Evolutionary conservation across 768 basidiomycete genomes (phyloP), one percentile per base, ranked within the genome.

Genomic region (Panus rudis): DNA sequence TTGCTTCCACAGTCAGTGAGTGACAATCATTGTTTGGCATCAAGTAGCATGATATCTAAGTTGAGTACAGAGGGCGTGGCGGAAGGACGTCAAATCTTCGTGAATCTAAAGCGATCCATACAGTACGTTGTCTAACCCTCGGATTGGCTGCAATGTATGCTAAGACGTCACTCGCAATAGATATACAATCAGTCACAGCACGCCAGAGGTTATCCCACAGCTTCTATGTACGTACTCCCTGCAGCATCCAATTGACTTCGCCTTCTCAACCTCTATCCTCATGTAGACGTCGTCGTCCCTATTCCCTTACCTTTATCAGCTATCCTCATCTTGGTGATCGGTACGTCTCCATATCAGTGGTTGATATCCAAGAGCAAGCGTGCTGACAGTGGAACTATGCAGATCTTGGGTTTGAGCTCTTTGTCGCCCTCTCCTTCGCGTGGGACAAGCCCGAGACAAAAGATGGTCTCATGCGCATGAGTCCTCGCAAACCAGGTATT

Each of bases 331-430:
- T 65, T 84, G 33, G 80, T 82, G 20, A 84, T 82, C 44, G 81
- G 81, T 80, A 42, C 14, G 43, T 35, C 6, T 10, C 20, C 4
- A n/a, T n/a, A n/a, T n/a, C n/a, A n/a, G n/a, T n/a, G n/a, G 17
- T 34, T 16, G n/a, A 25, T n/a, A 46, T 13, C 34, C 38, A 23
- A 25, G 19, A 11, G 14, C 14, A 33, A 10, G 10, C 14, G 4
- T 13, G 11, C 37, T 14, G 4, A 26, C 4, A 7, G 2, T 3
- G 14, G 7, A 8, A 12, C 2, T 17, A 8, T 24, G 14, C 49
- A 83, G 81, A 84, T 70, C 78, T 84, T 47, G 80, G 80, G 4
- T 84, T 82, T 47, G 81, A 84, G 56, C 67, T 84, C 11, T 73
- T 76, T 28, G 72, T 79, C 42, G 81, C 79, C 45, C 66, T 84